phyloP scores from a whole-genome alignment of 2,329 filamentous ascomycete genomes.

The Alternaria triticimaculans region DNA sequence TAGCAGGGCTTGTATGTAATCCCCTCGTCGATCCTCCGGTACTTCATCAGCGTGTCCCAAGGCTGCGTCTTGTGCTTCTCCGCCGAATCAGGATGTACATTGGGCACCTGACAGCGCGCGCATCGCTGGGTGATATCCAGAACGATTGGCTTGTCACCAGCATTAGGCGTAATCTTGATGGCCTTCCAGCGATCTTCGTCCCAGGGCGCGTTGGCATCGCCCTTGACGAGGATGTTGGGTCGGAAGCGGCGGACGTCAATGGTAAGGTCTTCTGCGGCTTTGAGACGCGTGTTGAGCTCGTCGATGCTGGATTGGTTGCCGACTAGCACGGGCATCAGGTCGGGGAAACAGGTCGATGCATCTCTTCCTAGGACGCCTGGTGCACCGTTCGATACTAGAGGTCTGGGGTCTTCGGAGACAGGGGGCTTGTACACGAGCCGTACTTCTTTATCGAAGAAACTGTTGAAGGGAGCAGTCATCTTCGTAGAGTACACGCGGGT shows the following conservation, averaged over 20 bases:
- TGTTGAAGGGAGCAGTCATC: conserved; percentile 62
- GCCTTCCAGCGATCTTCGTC: conserved; percentile 69
- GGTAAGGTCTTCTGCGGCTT: conserved; percentile 54
- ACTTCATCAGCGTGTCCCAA: conserved; percentile 68
- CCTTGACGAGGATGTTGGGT: conserved; percentile 67
- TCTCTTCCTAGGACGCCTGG: conserved; percentile 61
- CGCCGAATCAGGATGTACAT: conserved; percentile 69
- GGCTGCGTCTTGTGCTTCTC: conserved; percentile 65
- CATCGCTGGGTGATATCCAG: conserved; percentile 67
- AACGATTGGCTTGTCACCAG: conserved; percentile 42
- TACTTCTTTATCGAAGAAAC: conserved; percentile 63
- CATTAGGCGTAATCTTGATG: conserved; percentile 52
- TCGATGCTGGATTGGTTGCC: conserved; percentile 62
- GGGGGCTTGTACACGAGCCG: conserved; percentile 69
- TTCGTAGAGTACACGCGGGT: conserved; percentile 60
- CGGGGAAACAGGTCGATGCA: conserved; percentile 64
- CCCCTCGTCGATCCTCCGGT: conserved; percentile 65
- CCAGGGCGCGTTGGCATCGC: conserved; percentile 59
- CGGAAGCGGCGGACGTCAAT: conserved; percentile 65
- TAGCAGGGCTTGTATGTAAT: conserved; percentile 71
- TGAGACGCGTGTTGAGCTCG: conserved; percentile 65
- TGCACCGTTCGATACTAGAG: conserved; percentile 63
- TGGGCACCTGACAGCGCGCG: conserved; percentile 67
- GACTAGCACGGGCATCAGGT: conserved; percentile 64
- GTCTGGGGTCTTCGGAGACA: conserved; percentile 53